A percentile compares a stretch with the other conserved stretches of the same genome.
phyloP scores from a whole-genome alignment of 495 filamentous ascomycete species.

The Mytilinidion resinicola region DNA sequence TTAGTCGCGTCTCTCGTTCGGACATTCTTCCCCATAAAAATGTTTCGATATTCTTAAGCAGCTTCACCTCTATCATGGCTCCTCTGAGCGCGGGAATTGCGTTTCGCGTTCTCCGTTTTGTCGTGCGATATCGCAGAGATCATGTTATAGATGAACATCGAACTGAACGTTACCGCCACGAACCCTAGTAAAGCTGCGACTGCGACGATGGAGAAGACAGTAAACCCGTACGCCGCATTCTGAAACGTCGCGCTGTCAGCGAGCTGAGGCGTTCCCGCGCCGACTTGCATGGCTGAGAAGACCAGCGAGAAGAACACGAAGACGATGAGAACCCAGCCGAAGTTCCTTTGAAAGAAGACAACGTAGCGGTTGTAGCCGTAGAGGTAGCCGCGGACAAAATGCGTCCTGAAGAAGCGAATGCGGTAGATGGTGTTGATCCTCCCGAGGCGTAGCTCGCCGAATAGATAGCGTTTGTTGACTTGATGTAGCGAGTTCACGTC shows the following conservation, averaged over 20 bases:
- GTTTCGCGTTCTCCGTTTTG: conserved; percentile 8
- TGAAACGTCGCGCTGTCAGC: conserved; percentile 40
- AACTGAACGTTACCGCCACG: conserved; percentile 15
- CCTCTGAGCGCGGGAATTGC: conserved; percentile 1
- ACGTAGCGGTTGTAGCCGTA: conserved; percentile 27
- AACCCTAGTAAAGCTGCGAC: conserved; percentile 17
- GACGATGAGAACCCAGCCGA: conserved; percentile 40
- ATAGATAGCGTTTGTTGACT: conserved; percentile 31
- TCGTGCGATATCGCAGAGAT: conserved; percentile 18
- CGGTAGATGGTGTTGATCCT: conserved; percentile 31
- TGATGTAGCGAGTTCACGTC: conserved; percentile 20
- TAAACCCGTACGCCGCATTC: conserved; percentile 47
- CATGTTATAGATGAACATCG: conserved; percentile 29
- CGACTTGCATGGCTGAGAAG: conserved; percentile 55
- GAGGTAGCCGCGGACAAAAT: conserved; percentile 25
- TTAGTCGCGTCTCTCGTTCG: not conserved
- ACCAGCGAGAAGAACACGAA: conserved; percentile 50
- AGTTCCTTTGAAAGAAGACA: conserved; percentile 41
- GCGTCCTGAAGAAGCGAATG: conserved; percentile 14
- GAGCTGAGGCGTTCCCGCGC: conserved; percentile 42
- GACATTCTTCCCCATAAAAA: not conserved
- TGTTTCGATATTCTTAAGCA: too few species aligned
- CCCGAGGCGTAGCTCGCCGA: conserved; percentile 30
- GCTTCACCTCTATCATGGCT: too few species aligned
- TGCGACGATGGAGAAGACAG: conserved; percentile 35